Base-by-base conservation (phyloP, 1,139 yeast species). In the Yamadazyma kanchanaburiensis region DNA sequence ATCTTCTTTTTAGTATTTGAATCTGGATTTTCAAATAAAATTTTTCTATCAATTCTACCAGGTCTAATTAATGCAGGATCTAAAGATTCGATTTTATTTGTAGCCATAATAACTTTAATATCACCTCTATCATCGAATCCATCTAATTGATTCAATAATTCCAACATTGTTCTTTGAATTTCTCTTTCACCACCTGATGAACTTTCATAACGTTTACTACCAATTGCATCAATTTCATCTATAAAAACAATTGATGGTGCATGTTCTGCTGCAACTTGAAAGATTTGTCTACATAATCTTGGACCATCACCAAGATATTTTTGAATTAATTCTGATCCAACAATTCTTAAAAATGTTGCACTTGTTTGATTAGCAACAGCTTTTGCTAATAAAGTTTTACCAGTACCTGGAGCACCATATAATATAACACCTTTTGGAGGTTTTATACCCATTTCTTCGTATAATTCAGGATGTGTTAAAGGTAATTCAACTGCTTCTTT, bases 401-500 rank as follows among this genome's bases (percentile, higher is more conserved):
- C 99, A 1, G 98, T 94, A 58, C 99, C 99, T 20, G 99, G 99
- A 0, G 97, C 95, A 48, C 99, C 99, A 55, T 94, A 94, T 39
- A 94, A 71, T 48, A 94, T 89, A 33, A 94, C 98, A 62, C 99
- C 99, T 65, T 91, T 91, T 30, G 99, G 99, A 6, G 98, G 98
- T 52, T 89, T 88, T 55, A 94, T 91, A 46, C 99, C 99, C 96
- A 94, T 91, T 62, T 91, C 97, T 62, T 94, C 96, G 60, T 91
- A 94, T 46, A 94, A 68, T 58, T 94, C 98, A 1, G 98, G 97
- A 59, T 94, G 98, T 13, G 97, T 89, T 43, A 94, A 71, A 7
- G 99, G 99, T 51, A 94, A 72, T 59, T 94, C 99, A 6, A 94
- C 98, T 3, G 96, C 87, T 61, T 94, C 99, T 61, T 91, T 91